Evolutionary conservation across 2,329 filamentous ascomycete species (phyloP), one percentile per base, ranked within the genome.

Genomic region (Seiridium unicorne): DNA sequence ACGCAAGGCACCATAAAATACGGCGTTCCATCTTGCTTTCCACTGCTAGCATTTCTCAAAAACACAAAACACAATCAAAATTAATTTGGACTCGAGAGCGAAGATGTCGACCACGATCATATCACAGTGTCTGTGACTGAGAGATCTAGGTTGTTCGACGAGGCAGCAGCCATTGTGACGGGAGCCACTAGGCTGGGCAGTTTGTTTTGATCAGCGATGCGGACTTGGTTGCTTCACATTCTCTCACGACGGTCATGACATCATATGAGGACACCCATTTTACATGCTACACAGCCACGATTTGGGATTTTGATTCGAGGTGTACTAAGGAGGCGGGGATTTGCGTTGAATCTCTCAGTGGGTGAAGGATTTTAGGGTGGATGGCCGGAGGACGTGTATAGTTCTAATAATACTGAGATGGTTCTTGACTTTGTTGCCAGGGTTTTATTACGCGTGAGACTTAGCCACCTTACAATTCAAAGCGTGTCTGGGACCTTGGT

Each of bases 181-280:
- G 18, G 18, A 26, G 18, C 18, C 18, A 26, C 18, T 26, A 26
- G 18, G 18, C 18, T 32, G 48, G 49, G 32, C 35, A 35, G 49
- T 35, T 53, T 32, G 34, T 26, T 53, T 53, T 40, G 49, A 53
- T 53, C 32, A 35, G 49, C 49, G 34, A 53, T 53, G 49, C 35
- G 49, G 18, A 53, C 38, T 40, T 38, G 49, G 49, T 53, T 53
- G 34, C 34, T 53, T 53, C 49, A 26, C 49, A 32, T 34, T 53
- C 38, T 36, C 49, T 53, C 49, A 53, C 49, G 49, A 53, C 49
- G 34, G 49, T 38, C 49, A 53, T 53, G 49, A 53, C 49, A 40
- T 53, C n/a, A 13, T 18, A 38, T 36, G 9, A 36, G 18, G 18
- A 53, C 7, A 42, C 13, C 13, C 38, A 8, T 42, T 42, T 13